phyloP scores from a whole-genome alignment of 345 rosid species.

The Trapa bicornis region DNA sequence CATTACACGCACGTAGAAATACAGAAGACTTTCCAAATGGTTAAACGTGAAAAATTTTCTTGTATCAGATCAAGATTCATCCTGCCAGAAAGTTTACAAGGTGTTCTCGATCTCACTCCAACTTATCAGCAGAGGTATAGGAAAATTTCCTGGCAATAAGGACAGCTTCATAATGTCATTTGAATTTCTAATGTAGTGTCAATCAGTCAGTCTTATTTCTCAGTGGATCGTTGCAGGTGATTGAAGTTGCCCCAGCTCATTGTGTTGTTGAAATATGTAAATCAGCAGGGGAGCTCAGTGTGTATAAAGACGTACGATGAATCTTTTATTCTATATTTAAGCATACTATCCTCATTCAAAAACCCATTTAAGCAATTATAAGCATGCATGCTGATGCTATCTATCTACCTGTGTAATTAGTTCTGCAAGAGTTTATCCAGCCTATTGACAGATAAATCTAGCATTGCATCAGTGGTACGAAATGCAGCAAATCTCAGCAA shows the following conservation, averaged over 20 bases:
- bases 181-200: neutral
- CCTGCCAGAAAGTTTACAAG: conserved; percentile 41
- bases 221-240: conserved; percentile 30
- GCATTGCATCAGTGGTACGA: conserved; percentile 11
- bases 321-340: neutral
- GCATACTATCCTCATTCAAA: neutral
- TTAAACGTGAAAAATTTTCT: neutral
- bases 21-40: neutral
- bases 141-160: neutral
- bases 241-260: conserved; percentile 66
- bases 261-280: conserved; percentile 82
- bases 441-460: conserved; percentile 43
- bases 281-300: conserved; percentile 57
- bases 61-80: conserved; percentile 54
- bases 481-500: conserved; percentile 12
- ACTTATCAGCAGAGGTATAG: conserved; percentile 72
- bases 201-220: neutral
- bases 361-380: neutral
- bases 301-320: conserved; percentile 47
- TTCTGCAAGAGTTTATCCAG: conserved; percentile 72
- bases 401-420: conserved; percentile 23
- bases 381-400: conserved; percentile 6
- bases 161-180: neutral
- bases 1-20: neutral
- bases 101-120: conserved; percentile 41